Evolutionary conservation across 805 yeast species (phyloP).

Genomic region (Blastobotrys americana): DNA sequence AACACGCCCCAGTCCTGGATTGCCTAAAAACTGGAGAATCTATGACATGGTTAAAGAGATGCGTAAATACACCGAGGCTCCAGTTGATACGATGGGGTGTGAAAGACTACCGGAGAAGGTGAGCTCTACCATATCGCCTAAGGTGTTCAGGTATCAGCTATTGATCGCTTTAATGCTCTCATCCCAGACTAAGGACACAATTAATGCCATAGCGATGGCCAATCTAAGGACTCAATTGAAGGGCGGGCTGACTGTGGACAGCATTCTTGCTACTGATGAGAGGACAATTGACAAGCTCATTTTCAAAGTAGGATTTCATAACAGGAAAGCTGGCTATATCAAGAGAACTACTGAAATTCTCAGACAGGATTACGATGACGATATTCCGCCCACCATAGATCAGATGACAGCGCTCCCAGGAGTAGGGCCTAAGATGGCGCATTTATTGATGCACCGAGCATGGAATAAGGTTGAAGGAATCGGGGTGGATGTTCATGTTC

Average conservation of each 20-base stretch:
- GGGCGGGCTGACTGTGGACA: conserved; percentile 29
- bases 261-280: conserved; percentile 33
- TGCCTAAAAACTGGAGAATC: conserved; percentile 27
- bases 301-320: conserved; percentile 81
- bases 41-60: conserved; percentile 43
- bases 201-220: conserved; percentile 65
- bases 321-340: conserved; percentile 66
- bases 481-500: conserved; percentile 93
- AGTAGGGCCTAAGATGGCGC: conserved; percentile 95
- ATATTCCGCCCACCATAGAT: conserved; percentile 63
- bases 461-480: conserved; percentile 73
- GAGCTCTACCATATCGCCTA: conserved; percentile 25
- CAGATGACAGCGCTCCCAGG: conserved; percentile 74
- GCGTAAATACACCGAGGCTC: conserved; percentile 63
- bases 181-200: conserved; percentile 87
- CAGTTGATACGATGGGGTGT: conserved; percentile 88
- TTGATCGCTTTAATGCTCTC: conserved; percentile 79
- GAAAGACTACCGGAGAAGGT: conserved; percentile 44
- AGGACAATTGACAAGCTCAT: conserved; percentile 56
- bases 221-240: conserved; percentile 47
- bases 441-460: conserved; percentile 68
- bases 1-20: no score
- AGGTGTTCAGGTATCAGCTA: conserved; percentile 58
- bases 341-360: conserved; percentile 53
- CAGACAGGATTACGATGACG: conserved; percentile 45